Percentiles rank a stretch among this genome's conserved stretches.
Conservation (phyloP, 805 yeast species). For the Ogataea saltuana region DNA sequence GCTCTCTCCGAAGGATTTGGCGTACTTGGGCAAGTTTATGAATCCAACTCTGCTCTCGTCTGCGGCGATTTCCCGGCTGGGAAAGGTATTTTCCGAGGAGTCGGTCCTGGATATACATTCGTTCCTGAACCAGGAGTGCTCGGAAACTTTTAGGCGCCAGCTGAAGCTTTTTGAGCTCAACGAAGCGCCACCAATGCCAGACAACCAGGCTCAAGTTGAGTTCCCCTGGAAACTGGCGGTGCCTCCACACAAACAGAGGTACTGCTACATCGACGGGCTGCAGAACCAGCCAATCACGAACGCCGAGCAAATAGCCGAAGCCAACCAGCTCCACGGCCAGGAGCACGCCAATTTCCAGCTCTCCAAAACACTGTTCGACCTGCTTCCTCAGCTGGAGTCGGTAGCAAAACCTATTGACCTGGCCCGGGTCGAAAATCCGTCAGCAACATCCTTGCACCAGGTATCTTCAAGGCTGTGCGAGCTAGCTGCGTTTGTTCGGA, state of each 20-base stretch:
- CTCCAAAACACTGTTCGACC: slow-evolving; percentile 17
- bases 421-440: slow-evolving; percentile 17
- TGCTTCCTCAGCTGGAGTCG: slow-evolving; percentile 4
- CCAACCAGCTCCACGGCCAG: slow-evolving; percentile 38
- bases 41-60: slow-evolving; percentile 51
- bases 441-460: slow-evolving; percentile 17
- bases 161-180: slow-evolving; percentile 64
- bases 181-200: slow-evolving; percentile 53
- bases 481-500: slow-evolving; percentile 58
- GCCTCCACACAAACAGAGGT: slow-evolving; percentile 93
- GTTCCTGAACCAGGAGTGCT: slow-evolving; percentile 59
- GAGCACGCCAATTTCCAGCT: slow-evolving; percentile 57
- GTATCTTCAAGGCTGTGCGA: slow-evolving; percentile 45
- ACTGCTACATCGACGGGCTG: slow-evolving; percentile 74
- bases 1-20: slow-evolving; percentile 39
- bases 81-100: slow-evolving; percentile 58
- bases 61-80: slow-evolving; percentile 44
- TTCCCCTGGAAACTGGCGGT: slow-evolving; percentile 88
- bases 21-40: slow-evolving; percentile 54
- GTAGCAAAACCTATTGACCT: slow-evolving; percentile 1
- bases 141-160: slow-evolving; percentile 44
- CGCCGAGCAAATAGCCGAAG: slow-evolving; percentile 35
- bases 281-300: slow-evolving; percentile 35
- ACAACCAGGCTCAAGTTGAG: slow-evolving; percentile 49
- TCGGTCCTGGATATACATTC: slow-evolving; percentile 68